Evolutionary conservation across 768 basidiomycete genomes (phyloP), one percentile per base, ranked within the genome.

Genomic region (Suillus plorans): DNA sequence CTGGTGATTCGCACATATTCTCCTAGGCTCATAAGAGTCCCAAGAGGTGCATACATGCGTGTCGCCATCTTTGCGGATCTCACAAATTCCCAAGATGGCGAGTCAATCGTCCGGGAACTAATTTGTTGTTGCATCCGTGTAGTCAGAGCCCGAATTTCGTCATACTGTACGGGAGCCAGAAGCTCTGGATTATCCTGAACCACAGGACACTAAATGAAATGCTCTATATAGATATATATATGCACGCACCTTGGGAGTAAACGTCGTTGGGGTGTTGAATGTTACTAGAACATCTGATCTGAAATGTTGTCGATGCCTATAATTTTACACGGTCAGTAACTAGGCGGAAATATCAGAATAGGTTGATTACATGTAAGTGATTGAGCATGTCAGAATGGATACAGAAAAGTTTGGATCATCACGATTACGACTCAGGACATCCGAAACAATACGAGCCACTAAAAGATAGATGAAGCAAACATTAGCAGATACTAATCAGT

Each of bases 201-300:
- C 37, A 62, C 60, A 42, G 50, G 28, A 37, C 14, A 60, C 68
- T 56, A 67, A 57, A 58, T 65, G 25, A 56, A 22, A 14, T 36
- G 37, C 8, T 13, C 22, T 9, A 13, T 12, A 39, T 42, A 3
- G 3, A 49, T 14, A 16, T 2, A 22, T 44, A 44, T 47, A 45
- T 42, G n/a, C 5, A 55, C 55, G 5, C 62, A 86, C 91, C 81
- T 88, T 85, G 28, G 89, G 84, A 13, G 80, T 79, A 69, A 92
- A 90, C 47, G 73, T 81, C 72, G 91, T 80, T 0, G 91, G 90
- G 18, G 84, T 80, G 68, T 92, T 88, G 73, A 92, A 94, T 3
- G 89, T 90, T 25, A 96, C 90, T 57, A 96, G 77, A 20, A 95
- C 92, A 69, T 95, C 93, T 12, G 91, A 92, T 34, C 95, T 87